Base-by-base conservation (phyloP, 148 eudicot genomes). In the Tetragonia tetragonoides region DNA sequence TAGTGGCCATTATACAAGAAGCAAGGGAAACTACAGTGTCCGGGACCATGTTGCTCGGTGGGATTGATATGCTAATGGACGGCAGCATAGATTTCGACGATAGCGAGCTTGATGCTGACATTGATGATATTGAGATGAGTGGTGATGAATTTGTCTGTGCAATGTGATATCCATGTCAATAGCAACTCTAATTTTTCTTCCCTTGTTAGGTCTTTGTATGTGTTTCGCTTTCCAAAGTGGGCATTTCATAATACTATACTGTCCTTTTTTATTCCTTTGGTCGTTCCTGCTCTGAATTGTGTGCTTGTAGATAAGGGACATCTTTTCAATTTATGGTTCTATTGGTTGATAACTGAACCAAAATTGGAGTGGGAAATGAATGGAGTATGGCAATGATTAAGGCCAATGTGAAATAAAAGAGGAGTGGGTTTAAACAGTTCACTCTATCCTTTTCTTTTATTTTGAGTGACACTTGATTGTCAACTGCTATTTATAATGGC, bases 1-100 rank as follows among this genome's bases (percentile, higher is more conserved):
- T 87, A 59, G 49, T 86, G 57, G 78, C 82, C 3, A 88, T 91
- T 72, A 73, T 91, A 23, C 77, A 86, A 62, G 92, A 90, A 77
- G 97, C 93, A 16, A 78, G 88, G 68, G 84, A 72, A 23, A 71
- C 85, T 8, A 62, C 49, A n/a, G 38, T 17, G 8, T 54, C 66
- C n/a, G 46, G 84, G 71, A 7, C 47, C 15, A 38, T 41, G 9
- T 23, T 47, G 51, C 3, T 72, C 2, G 41, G 70, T 3, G 65
- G 72, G 9, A 51, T 77, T 66, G 68, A 60, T 72, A 53, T 77
- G 64, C 75, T 82, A 10, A 42, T 75, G 53, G 76, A 42, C 21
- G 89, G 90, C 53, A 90, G 91, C 82, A 78, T 86, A 83, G 97
- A 91, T 72, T 85, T 91, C 24, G 93, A 89, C 72, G 92, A 91